A percentile compares a stretch with the other conserved stretches of the same genome.
Evolutionary conservation across 441 rosid genomes (phyloP).

Genomic region (Erysimum cheiri): DNA sequence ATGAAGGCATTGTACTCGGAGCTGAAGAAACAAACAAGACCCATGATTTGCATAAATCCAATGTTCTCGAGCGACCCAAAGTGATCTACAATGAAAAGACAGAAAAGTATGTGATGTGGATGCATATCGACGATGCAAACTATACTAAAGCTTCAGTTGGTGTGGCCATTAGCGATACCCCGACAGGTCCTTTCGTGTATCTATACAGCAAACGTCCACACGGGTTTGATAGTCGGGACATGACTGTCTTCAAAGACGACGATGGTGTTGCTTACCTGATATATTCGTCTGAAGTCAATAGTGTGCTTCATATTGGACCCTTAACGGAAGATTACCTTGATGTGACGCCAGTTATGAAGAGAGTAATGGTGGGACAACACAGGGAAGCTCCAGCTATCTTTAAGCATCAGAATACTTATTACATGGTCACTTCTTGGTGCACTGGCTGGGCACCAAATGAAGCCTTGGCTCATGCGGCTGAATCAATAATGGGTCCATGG

Average conservation of each 20-base stretch:
- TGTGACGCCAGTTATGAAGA: conserved; percentile 57
- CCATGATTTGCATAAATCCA: conserved; percentile 81
- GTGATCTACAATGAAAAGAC: conserved; percentile 79
- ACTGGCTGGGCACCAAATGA: conserved; percentile 98
- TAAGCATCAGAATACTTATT: conserved; percentile 75
- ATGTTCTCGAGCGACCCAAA: conserved; percentile 95
- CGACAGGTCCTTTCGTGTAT: conserved; percentile 84
- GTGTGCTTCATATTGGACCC: conserved; percentile 89
- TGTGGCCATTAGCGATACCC: conserved; percentile 71
- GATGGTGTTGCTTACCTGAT: conserved; percentile 77
- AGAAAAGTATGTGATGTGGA: conserved; percentile 92
- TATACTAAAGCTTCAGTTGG: conserved; percentile 95
- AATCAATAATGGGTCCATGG: conserved; percentile 92
- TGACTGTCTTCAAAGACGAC: conserved; percentile 90
- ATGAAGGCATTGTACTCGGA: conserved; percentile 80
- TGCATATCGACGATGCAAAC: conserved; percentile 93
- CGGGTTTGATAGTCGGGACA: conserved; percentile 87
- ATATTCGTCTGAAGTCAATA: conserved; percentile 88
- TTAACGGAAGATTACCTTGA: conserved; percentile 78
- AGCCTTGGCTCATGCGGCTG: conserved; percentile 86
- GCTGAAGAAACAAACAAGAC: conserved; percentile 76
- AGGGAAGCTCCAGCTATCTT: conserved; percentile 94
- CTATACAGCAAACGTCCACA: conserved; percentile 82
- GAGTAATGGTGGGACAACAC: conserved; percentile 72
- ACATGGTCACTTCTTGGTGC: conserved; percentile 94